Evolutionary conservation across 1,284 basidiomycete species (phyloP).

Genomic region (Anthracocystis setariae): DNA sequence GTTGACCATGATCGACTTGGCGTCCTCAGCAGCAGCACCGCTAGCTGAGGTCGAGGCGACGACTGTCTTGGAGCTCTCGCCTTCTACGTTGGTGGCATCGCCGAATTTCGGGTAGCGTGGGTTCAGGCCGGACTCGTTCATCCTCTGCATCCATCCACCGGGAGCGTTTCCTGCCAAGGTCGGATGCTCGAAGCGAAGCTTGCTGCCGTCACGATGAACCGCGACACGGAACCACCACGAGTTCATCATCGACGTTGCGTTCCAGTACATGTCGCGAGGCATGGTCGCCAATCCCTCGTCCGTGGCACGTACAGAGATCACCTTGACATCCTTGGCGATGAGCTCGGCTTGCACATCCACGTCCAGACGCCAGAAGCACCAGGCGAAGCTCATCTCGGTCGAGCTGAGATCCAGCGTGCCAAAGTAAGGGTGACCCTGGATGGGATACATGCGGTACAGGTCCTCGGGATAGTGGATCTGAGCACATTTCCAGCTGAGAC

Average conservation of each 20-base stretch:
- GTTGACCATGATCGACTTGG: constrained; percentile 59
- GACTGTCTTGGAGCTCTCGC: background rate
- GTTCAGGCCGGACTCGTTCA: constrained; percentile 72
- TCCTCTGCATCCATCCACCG: constrained; percentile 77
- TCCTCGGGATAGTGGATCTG: constrained; percentile 74
- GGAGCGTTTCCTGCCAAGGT: constrained; percentile 72
- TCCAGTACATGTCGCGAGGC: constrained; percentile 72
- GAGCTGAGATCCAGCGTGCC: constrained; percentile 71
- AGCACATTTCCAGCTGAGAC: constrained; percentile 72
- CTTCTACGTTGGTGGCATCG: constrained; percentile 9
- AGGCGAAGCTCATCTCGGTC: constrained; percentile 74
- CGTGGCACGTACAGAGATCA: constrained; percentile 73
- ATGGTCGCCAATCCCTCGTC: constrained; percentile 73
- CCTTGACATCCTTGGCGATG: constrained; percentile 69
- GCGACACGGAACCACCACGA: constrained; percentile 74
- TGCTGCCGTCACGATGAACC: constrained; percentile 69
- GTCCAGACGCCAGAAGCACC: constrained; percentile 75
- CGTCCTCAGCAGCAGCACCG: constrained; percentile 10
- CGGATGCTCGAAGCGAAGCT: constrained; percentile 75
- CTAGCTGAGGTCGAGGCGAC: background rate
- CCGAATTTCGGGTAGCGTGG: constrained; percentile 69
- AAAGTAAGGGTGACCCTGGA: constrained; percentile 65
- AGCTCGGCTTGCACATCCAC: constrained; percentile 69
- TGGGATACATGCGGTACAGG: constrained; percentile 69
- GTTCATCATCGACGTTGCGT: constrained; percentile 75